These are phyloP conservation scores for Suillus clintonianus DNA, from an alignment of 768 basidiomycete species.

Conservation along the genomic window DNA sequence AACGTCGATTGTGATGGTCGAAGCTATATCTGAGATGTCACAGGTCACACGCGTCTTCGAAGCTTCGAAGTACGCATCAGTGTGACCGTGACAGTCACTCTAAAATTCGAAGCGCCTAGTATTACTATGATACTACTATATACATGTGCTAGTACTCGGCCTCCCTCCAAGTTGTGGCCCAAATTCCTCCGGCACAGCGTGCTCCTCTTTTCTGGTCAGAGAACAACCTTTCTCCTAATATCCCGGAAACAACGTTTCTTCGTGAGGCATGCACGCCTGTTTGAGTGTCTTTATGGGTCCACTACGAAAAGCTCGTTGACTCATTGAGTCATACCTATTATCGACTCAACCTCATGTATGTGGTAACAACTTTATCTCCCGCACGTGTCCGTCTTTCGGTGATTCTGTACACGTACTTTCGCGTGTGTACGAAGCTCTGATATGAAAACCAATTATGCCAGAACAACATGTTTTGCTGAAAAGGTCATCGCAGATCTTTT, in stretches of 20 bases:
- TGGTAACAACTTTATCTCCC: not conserved
- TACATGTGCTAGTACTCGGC: no score
- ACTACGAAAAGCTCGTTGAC: not conserved
- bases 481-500: not conserved
- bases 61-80: no score
- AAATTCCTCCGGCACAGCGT: no score
- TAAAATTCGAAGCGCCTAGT: no score
- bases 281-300: not conserved
- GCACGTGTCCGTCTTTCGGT: not conserved
- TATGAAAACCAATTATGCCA: not conserved
- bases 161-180: no score
- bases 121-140: no score
- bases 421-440: not conserved
- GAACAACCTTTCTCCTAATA: no score
- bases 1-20: not conserved
- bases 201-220: no score
- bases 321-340: not conserved
- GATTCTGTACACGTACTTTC: not conserved
- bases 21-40: no score
- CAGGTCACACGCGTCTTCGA: no score
- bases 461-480: not conserved
- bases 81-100: no score
- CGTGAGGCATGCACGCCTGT: not conserved
- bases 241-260: no score
- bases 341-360: not conserved